phyloP scores from a whole-genome alignment of 306 rosid species.

The Rosa persica region DNA sequence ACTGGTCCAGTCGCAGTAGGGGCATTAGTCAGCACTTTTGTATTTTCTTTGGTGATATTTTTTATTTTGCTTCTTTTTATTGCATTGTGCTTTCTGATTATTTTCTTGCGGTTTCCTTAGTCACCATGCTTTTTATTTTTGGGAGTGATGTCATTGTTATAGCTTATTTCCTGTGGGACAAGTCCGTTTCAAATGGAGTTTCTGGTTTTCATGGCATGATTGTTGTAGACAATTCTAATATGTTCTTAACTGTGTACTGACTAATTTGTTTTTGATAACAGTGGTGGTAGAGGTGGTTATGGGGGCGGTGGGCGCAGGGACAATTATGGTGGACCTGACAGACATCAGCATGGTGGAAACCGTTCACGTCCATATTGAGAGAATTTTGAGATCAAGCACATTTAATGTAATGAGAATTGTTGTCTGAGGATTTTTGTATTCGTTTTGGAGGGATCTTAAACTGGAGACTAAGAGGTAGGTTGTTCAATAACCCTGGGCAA shows the following conservation, averaged over 20 bases:
- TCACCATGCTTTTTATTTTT: background rate
- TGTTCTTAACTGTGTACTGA: background rate
- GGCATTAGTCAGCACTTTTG: background rate
- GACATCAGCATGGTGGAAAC: slow-evolving; percentile 88
- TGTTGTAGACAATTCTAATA: background rate
- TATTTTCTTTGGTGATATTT: background rate
- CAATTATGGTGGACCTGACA: slow-evolving; percentile 80
- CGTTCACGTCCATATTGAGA: slow-evolving; percentile 90
- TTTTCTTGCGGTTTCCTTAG: background rate
- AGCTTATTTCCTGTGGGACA: background rate
- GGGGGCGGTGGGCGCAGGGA: slow-evolving; percentile 92
- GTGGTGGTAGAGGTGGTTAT: slow-evolving; percentile 92
- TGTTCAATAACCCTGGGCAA: slow-evolving; percentile 74
- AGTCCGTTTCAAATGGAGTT: background rate
- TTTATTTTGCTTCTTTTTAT: background rate
- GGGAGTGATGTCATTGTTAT: background rate
- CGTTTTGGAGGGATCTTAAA: slow-evolving; percentile 76
- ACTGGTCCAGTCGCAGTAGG: background rate
- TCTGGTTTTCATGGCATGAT: background rate
- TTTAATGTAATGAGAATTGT: slow-evolving; percentile 85
- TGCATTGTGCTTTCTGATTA: background rate
- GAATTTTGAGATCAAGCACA: slow-evolving; percentile 41
- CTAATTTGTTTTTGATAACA: slow-evolving; percentile 38
- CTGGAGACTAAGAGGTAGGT: slow-evolving; percentile 97
- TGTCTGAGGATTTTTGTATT: slow-evolving; percentile 73